phyloP scores from a whole-genome alignment of 1,284 basidiomycete species.

The Stereum hirsutum region DNA sequence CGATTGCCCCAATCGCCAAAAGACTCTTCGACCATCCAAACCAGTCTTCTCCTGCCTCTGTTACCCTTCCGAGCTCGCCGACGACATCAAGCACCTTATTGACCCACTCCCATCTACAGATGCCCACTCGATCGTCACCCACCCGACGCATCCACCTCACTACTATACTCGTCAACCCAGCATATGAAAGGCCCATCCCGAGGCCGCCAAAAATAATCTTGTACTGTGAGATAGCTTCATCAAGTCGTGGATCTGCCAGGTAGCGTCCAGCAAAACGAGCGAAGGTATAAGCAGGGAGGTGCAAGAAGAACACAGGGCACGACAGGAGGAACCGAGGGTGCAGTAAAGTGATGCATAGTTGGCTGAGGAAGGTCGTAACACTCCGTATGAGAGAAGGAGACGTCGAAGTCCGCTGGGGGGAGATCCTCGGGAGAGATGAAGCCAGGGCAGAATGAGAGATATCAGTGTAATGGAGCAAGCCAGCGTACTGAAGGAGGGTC shows the following conservation, averaged over 20 bases:
- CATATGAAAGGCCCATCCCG: slow-evolving; percentile 10
- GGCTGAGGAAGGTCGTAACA: neutral
- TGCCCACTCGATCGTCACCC: too few relatives aligned
- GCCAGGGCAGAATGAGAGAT: slow-evolving; percentile 44
- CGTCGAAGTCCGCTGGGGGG: neutral
- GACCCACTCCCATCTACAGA: too few relatives aligned
- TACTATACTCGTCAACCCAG: slow-evolving; percentile 9
- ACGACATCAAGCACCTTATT: too few relatives aligned
- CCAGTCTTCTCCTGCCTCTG: too few relatives aligned
- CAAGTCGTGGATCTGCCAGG: neutral
- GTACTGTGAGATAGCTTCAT: slow-evolving; percentile 5
- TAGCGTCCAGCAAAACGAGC: slow-evolving; percentile 2
- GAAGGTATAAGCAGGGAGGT: slow-evolving; percentile 5
- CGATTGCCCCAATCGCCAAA: too few relatives aligned
- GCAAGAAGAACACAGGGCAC: slow-evolving; percentile 2
- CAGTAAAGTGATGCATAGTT: slow-evolving; percentile 1
- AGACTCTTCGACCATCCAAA: too few relatives aligned
- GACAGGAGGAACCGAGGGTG: slow-evolving; percentile 7
- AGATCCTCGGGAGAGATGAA: slow-evolving; percentile 3
- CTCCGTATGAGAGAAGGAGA: neutral
- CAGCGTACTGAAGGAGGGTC: slow-evolving; percentile 43
- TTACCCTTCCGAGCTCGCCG: too few relatives aligned
- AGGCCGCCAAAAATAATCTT: slow-evolving; percentile 7
- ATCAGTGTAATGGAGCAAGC: slow-evolving; percentile 43
- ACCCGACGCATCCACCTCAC: slow-evolving; percentile 3